Base-by-base conservation (phyloP, 352 stramenopile species). In the Phytophthora pinifolia region DNA sequence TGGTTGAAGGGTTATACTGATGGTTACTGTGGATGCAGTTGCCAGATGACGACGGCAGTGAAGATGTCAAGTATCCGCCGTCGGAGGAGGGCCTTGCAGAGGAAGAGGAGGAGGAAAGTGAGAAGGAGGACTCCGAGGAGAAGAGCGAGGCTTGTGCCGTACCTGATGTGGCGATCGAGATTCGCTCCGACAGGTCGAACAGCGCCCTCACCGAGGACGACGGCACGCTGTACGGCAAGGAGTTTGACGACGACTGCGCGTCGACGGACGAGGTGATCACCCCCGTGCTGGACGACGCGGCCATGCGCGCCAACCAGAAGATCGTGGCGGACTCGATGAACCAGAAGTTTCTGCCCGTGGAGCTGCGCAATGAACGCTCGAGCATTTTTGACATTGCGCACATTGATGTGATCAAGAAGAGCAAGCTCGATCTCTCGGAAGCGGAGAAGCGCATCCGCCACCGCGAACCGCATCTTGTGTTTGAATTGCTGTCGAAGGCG, bases 251-350 rank as follows among this genome's bases (percentile, higher is more conserved):
- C 4, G 65, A 73, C 12, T 74, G 73, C 8, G 72, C 77, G 18
- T 68, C 85, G 56, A 69, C 74, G 13, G 72, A 87, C 13, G 76
- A 84, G 42, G 67, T 79, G 10, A 51, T 86, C n/a, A 60, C 72
- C 6, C 74, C 74, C 0, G 67, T 89, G 29, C 71, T 88, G 43
- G 65, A 83, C 42, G 70, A 72, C 29, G 74, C 74, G 42, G 70
- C 76, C 4, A 76, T 85, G 27, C 66, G 73, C 13, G 78, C 79
- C 12, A 89, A 79, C 54, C 74, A 84, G 32, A 84, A 89, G 61
- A 83, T 92, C 38, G 76, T 92, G n/a, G 66, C 65, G 0, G 82
- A 92, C 49, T 86, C 82, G 46, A 89, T 92, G 79, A 88, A 88
- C 46, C 78, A 88, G 39, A 90, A 88, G 51, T 92, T 92, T 46